Base-by-base conservation (phyloP, 305 asterid species). In the Solanum hybrid region DNA sequence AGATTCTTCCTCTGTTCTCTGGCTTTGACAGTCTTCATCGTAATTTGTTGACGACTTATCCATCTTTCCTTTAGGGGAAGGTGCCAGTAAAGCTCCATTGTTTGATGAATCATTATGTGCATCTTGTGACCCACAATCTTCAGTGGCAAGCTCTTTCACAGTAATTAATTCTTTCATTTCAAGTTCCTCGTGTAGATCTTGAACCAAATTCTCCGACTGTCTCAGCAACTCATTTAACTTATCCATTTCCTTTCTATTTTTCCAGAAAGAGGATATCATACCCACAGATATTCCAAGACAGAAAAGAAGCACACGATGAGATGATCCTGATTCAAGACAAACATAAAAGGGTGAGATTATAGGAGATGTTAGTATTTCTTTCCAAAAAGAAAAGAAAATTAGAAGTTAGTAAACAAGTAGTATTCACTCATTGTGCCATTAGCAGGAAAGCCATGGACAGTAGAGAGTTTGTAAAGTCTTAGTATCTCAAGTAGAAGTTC, bases 121-220 rank as follows among this genome's bases (percentile, higher is more conserved):
- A 89, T 92, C 94, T 89, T 87, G 93, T 24, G 94, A 93, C 92
- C 93, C 95, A 80, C 89, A 91, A 87, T 95, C 95, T 93, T 96
- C 98, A 16, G 93, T 86, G 10, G 94, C 91, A 86, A 97, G 95
- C 93, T 95, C 99, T 92, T 94, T 94, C 91, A 97, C 97, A 75
- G 96, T 95, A 86, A 96, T 93, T 31, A 95, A 93, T 91, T 96
- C 98, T 93, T 96, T 97, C 99, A 97, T 95, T 89, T 96, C 98
- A 83, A 97, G 97, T 91, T 97, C 98, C 77, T 97, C 99, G 28
- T 96, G 99, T 89, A 97, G 93, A 94, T 97, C 99, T 89, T 95
- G 96, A 90, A 95, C 98, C 92, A 97, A 95, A 90, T 94, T 93
- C 93, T 96, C 94, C 0, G 92, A 91, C 89, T 94, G 96, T 93